Evolutionary conservation across 1,139 yeast species (phyloP).

Genomic region (Lizanozyma gosingica): DNA sequence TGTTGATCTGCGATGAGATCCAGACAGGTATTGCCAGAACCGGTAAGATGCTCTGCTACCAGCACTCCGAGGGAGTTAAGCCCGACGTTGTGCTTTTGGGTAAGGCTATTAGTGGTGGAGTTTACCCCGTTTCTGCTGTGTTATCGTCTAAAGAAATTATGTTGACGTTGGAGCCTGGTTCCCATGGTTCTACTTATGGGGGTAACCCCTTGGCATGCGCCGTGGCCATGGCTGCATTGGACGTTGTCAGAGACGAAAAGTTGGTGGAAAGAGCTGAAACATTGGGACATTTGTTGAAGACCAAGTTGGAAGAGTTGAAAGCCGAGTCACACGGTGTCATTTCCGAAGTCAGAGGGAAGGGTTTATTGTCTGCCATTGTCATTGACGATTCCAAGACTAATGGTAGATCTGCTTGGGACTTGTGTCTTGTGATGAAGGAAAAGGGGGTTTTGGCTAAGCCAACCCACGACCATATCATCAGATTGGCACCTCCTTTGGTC

Average conservation of each 20-base stretch:
- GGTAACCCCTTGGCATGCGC: conserved; percentile 95
- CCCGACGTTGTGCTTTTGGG: conserved; percentile 89
- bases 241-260: conserved; percentile 82
- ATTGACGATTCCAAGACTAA: conserved; percentile 77
- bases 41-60: conserved; percentile 86
- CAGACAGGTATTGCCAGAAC: conserved; percentile 98
- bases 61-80: conserved; percentile 68
- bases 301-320: conserved; percentile 57
- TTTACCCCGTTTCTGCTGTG: conserved; percentile 85
- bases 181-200: conserved; percentile 97
- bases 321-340: conserved; percentile 61
- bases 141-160: conserved; percentile 81
- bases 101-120: conserved; percentile 95
- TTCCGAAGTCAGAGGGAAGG: conserved; percentile 88
- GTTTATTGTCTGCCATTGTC: conserved; percentile 84
- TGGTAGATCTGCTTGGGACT: conserved; percentile 95
- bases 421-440: conserved; percentile 82
- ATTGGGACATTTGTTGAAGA: conserved; percentile 63
- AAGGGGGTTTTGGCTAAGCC: conserved; percentile 93
- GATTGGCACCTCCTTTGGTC: conserved; percentile 94
- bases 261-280: conserved; percentile 69
- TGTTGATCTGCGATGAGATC: conserved; percentile 91
- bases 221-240: conserved; percentile 89
- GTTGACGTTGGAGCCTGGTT: conserved; percentile 89
- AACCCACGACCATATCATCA: conserved; percentile 90